Base-by-base conservation (phyloP, 23 red algal genomes). In the Pyropia haitanensis region DNA sequence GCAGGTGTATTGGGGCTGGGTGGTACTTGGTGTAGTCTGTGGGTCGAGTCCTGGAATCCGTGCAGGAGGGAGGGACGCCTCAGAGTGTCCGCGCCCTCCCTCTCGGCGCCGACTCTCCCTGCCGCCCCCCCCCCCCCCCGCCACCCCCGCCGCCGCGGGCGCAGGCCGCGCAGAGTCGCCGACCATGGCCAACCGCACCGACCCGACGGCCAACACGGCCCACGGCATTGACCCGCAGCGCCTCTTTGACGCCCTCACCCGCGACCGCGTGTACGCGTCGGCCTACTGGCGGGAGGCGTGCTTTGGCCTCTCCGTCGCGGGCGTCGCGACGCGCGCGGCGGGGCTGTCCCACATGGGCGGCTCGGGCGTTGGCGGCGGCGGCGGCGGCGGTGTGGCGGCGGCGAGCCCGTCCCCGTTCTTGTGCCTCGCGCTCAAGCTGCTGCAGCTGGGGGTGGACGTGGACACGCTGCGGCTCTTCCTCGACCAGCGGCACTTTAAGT, bases 391-490 rank as follows among this genome's bases (percentile, higher is more conserved):
- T 46, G 39, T n/a, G n/a, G 18, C 76, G 13, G 66, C 61, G 29
- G 64, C 58, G 32, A 66, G 56, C 25, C 80, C 90, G 14, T 64
- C 72, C 20, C 81, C 90, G 18, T 95, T 95, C 64, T 29, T 95
- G n/a, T 95, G 90, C 52, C 82, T 95, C 49, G 29, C 81, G 9
- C 77, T 95, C 68, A 95, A 95, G 67, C 76, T 95, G 17, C 75
- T 95, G 18, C 90, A 95, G 58, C 81, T 95, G 5, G 64, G 61
- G 17, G 80, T 80, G 46, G 81, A 79, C 15, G 50, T 57, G 2
- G 39, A 70, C 10, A 71, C 72, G 1, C 66, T 84, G 21, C 22
- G 53, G 20, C 44, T 75, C 14, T 87, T 82, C 67, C 51, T 95
- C 28, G 39, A 78, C 18, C 90, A 95, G 66, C 27, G 51, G 14